Evolutionary conservation across 495 filamentous ascomycete genomes (phyloP).

Genomic region (Neurospora cerealis): DNA sequence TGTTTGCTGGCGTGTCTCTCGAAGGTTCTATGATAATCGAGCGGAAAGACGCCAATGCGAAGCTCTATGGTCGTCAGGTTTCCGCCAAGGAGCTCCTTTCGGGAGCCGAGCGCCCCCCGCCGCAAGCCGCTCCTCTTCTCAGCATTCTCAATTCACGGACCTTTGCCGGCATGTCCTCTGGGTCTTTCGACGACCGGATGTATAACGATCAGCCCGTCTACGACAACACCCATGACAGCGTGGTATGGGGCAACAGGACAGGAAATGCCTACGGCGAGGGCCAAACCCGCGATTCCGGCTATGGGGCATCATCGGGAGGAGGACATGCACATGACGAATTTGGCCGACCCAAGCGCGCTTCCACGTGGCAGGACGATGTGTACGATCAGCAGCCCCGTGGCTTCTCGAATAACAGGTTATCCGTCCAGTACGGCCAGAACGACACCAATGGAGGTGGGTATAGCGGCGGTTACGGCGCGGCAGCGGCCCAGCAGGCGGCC

Average conservation of each 20-base stretch:
- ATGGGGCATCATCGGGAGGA: conserved; percentile 16
- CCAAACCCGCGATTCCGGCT: conserved; percentile 43
- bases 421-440: neutral
- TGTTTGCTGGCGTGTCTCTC: conserved; percentile 91
- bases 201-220: conserved; percentile 96
- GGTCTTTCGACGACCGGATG: conserved; percentile 51
- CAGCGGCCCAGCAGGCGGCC: conserved; percentile 24
- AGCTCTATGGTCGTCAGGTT: conserved; percentile 75
- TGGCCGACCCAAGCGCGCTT: conserved; percentile 51
- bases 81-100: conserved; percentile 75
- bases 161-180: conserved; percentile 56
- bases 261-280: conserved; percentile 73
- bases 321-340: conserved; percentile 40
- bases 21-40: conserved; percentile 88
- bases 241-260: conserved; percentile 80
- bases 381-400: conserved; percentile 56
- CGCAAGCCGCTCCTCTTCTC: conserved; percentile 74
- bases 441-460: conserved; percentile 42
- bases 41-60: conserved; percentile 91
- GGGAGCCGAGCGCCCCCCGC: conserved; percentile 67
- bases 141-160: conserved; percentile 71
- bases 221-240: conserved; percentile 76
- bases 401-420: conserved; percentile 12
- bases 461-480: conserved; percentile 21
- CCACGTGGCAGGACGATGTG: conserved; percentile 82